phyloP scores from a whole-genome alignment of 2,329 filamentous ascomycete genomes.

The Nigrograna mackinnonii region DNA sequence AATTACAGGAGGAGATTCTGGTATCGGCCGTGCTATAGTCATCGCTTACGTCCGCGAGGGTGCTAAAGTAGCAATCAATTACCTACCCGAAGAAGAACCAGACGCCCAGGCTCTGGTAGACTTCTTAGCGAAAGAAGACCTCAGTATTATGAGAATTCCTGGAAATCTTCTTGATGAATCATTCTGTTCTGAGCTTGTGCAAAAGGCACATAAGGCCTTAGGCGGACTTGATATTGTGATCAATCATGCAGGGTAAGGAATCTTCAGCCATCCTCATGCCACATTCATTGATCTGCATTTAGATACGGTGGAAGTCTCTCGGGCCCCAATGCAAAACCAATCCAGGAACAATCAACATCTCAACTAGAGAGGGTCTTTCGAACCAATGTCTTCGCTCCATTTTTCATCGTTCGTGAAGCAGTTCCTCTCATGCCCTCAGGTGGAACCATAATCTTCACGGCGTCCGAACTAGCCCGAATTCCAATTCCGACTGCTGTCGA shows the following conservation, averaged over 20 bases:
- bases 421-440: constrained; percentile 8
- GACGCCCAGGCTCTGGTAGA: constrained; percentile 8
- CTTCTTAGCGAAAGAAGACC: constrained; percentile 8
- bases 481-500: constrained; percentile 1
- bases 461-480: constrained; percentile 6
- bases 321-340: too few relatives aligned
- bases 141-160: constrained; percentile 8
- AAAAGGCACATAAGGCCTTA: constrained; percentile 6
- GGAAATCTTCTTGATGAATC: constrained; percentile 9
- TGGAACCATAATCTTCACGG: constrained; percentile 9
- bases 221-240: too few relatives aligned
- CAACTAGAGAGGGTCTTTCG: constrained; percentile 1
- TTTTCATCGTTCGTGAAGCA: constrained; percentile 9
- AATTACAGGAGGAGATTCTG: constrained; percentile 18
- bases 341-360: constrained; percentile 1
- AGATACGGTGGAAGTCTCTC: too few relatives aligned
- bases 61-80: constrained; percentile 9
- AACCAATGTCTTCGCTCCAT: constrained; percentile 9
- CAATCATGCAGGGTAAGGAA: too few relatives aligned
- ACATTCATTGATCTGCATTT: background rate
- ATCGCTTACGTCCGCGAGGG: constrained; percentile 10
- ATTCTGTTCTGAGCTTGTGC: constrained; percentile 6
- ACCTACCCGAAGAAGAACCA: constrained; percentile 6
- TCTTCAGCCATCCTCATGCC: too few relatives aligned
- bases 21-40: constrained; percentile 13